Evolutionary conservation across 768 basidiomycete species (phyloP), one percentile per base, ranked within the genome.

Genomic region (Phylloporus arenicola): DNA sequence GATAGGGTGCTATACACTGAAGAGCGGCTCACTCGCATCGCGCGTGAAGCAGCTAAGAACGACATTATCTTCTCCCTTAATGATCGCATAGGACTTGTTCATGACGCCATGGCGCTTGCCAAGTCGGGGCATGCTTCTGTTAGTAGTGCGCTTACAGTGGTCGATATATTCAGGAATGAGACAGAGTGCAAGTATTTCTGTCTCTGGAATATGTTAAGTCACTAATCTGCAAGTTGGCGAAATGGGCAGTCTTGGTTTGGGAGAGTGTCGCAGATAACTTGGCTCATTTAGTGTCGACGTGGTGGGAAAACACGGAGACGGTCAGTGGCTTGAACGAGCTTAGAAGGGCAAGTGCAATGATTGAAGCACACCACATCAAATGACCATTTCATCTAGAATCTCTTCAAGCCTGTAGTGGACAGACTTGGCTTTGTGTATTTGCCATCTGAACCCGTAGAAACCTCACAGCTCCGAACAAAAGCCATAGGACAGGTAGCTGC

Each of bases 1-100:
- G 90, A 86, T 68, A 88, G 93, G 27, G 92, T 94, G 19, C 70
- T 87, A 29, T 99, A 99, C 71, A 77, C 85, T 10, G 80, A 88
- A 22, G 86, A 89, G 56, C 78, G 89, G 43, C 75, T 96, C 13
- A 75, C 75, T 22, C 82, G 81, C 62, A 88, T 97, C 52, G 92
- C 88, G 5, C 68, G 73, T 17, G 89, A 93, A 62, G 92, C 90
- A 1, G 78, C 83, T n/a, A 82, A 80, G 60, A 60, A 71, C 12
- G 69, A 80, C 49, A 79, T 80, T 4, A 68, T 78, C 8, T 92
- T 95, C 71, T 77, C 84, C 1, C 71, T 92, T 52, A 83, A 89
- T 50, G 95, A 99, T 64, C 81, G 91, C 20, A 84, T 97, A 58
- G 94, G 94, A 16, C 75, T 99, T 24, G 81, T 95, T 19, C 79